phyloP scores from a whole-genome alignment of 768 basidiomycete genomes.

The Porphyrellus cyaneotinctus region DNA sequence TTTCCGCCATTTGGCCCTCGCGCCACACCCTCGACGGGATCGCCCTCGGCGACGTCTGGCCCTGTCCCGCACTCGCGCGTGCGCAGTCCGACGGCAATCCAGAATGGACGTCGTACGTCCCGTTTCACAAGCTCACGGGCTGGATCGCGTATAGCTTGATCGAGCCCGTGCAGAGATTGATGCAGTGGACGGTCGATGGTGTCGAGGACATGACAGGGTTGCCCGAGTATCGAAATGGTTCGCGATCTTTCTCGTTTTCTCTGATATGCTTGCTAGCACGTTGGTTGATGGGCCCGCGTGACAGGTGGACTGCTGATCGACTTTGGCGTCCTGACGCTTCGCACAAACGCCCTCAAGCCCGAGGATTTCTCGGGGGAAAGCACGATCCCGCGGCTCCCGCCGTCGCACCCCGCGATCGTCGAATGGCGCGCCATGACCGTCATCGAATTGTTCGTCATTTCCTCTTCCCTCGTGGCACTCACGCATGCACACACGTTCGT shows the following conservation, averaged over 20 bases:
- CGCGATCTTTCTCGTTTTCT: background rate
- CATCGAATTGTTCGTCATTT: constrained; percentile 67
- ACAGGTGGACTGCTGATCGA: constrained; percentile 87
- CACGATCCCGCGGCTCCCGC: constrained; percentile 54
- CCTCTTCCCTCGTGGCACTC: background rate
- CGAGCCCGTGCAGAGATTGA: constrained; percentile 71
- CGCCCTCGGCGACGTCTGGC: constrained; percentile 92
- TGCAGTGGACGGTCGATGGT: constrained; percentile 81
- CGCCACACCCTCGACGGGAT: constrained; percentile 64
- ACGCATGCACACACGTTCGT: background rate
- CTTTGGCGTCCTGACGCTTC: constrained; percentile 71
- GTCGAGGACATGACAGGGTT: constrained; percentile 85
- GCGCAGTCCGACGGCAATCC: constrained; percentile 14
- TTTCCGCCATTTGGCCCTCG: constrained; percentile 86
- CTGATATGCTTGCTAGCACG: background rate
- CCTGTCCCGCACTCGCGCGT: constrained; percentile 56
- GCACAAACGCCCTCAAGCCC: constrained; percentile 48
- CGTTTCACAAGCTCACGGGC: constrained; percentile 94
- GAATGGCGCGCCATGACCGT: constrained; percentile 98
- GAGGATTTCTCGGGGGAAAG: constrained; percentile 34
- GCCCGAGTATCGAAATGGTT: constrained; percentile 92
- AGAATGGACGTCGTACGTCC: constrained; percentile 72
- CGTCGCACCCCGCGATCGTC: constrained; percentile 86
- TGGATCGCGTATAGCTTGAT: constrained; percentile 92
- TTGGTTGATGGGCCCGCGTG: background rate